phyloP scores from a whole-genome alignment of 345 rosid species.

The Hirschfeldia incana region DNA sequence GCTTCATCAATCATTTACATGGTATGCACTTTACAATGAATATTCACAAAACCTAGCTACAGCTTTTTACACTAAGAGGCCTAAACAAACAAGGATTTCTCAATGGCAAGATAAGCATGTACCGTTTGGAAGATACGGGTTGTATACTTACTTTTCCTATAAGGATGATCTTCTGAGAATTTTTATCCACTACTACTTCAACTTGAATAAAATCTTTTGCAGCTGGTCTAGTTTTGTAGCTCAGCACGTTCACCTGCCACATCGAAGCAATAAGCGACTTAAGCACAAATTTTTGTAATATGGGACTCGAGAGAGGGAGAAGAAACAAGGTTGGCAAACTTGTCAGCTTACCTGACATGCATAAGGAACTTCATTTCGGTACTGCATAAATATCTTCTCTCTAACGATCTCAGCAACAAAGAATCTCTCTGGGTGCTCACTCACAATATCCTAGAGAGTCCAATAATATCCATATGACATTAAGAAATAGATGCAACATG shows the following conservation, averaged over 20 bases:
- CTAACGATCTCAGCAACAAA: conserved; percentile 90
- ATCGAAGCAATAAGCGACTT: conserved; percentile 3
- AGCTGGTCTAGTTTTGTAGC: conserved; percentile 73
- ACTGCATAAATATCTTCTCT: conserved; percentile 96
- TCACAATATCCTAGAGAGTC: conserved; percentile 74
- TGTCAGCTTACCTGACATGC: conserved; percentile 75
- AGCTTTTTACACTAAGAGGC: neutral
- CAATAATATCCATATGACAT: conserved; percentile 10
- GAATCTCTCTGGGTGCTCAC: conserved; percentile 98
- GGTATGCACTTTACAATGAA: neutral
- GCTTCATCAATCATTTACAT: neutral
- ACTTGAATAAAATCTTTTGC: conserved; percentile 94
- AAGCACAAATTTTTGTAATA: too few species aligned
- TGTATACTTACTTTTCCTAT: conserved; percentile 73
- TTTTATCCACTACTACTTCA: conserved; percentile 89
- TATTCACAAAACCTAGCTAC: neutral
- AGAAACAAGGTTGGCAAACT: conserved; percentile 1
- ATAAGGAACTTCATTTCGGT: conserved; percentile 84
- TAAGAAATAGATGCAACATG: neutral
- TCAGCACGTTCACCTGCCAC: conserved; percentile 78
- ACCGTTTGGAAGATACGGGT: neutral
- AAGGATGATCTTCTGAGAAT: conserved; percentile 87
- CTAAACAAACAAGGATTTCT: neutral
- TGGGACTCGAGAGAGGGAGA: neutral
- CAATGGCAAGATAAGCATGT: neutral